Evolutionary conservation across 139 green algal species (phyloP).

Genomic region (Astrephomene gubernaculifera): DNA sequence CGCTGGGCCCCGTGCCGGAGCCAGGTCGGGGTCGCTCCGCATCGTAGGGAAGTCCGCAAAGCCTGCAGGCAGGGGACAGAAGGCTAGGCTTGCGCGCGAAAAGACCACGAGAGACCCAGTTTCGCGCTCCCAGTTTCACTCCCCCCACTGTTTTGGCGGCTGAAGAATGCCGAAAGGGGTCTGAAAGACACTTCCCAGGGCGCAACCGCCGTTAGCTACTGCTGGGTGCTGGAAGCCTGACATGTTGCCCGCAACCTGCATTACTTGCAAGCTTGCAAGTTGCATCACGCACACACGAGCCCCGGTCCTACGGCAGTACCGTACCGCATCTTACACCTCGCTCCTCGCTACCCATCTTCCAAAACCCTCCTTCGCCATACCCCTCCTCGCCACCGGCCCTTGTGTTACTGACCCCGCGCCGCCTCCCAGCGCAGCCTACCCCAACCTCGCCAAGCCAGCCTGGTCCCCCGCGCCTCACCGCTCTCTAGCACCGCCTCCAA

Average conservation of each 20-base stretch:
- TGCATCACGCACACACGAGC: too few species aligned
- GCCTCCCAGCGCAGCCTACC: too few species aligned
- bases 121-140: not conserved
- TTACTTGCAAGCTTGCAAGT: too few species aligned
- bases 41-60: slow-evolving; percentile 59
- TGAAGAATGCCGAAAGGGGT: not conserved
- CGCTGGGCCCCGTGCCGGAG: slow-evolving; percentile 38
- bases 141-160: not conserved
- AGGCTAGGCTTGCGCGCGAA: not conserved
- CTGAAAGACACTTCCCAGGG: too few species aligned
- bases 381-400: too few species aligned
- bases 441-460: too few species aligned
- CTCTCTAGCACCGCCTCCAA: slow-evolving; percentile 72
- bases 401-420: too few species aligned
- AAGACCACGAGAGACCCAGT: not conserved
- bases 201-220: too few species aligned
- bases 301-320: too few species aligned
- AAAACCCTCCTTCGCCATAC: not conserved
- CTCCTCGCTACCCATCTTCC: not conserved
- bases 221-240: too few species aligned
- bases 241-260: too few species aligned
- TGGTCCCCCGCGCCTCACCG: slow-evolving; percentile 19
- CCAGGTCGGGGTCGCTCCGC: slow-evolving; percentile 68
- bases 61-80: slow-evolving; percentile 3
- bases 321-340: not conserved